These are phyloP conservation scores for Orbilia oligospora DNA, from an alignment of 2,329 filamentous ascomycete genomes.

Conservation along the genomic window DNA sequence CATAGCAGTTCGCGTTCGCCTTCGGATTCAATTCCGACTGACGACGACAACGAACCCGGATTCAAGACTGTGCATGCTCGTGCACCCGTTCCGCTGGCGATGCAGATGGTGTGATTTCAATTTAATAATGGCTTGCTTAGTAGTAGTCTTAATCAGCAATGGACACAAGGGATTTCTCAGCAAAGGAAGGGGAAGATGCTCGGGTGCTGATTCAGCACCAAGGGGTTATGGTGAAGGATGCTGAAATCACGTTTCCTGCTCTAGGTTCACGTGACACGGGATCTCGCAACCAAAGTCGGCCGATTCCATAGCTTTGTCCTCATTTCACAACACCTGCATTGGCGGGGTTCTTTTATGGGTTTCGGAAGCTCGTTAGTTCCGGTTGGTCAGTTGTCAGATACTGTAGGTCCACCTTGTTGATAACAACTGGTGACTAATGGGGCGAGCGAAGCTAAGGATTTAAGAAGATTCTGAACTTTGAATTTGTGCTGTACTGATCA, in stretches of 20 bases:
- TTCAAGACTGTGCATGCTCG: not conserved
- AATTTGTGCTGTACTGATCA: too few relatives aligned
- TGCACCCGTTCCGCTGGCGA: not conserved
- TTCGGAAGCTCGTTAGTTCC: not conserved
- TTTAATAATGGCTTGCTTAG: conserved; percentile 5
- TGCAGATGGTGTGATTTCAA: conserved; percentile 15
- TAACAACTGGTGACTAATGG: too few relatives aligned
- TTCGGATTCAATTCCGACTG: too few relatives aligned
- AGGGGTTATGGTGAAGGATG: not conserved
- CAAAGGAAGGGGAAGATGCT: not conserved
- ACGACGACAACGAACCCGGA: too few relatives aligned
- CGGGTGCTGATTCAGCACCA: not conserved
- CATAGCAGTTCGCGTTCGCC: too few relatives aligned
- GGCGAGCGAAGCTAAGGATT: too few relatives aligned
- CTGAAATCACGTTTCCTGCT: conserved; percentile 18
- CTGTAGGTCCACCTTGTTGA: too few relatives aligned
- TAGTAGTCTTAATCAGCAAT: conserved; percentile 15
- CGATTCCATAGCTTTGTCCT: not conserved
- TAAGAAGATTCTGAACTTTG: too few relatives aligned
- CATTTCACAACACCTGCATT: not conserved
- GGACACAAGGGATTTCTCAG: conserved; percentile 22
- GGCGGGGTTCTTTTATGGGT: not conserved
- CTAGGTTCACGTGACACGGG: not conserved
- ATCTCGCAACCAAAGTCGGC: not conserved
- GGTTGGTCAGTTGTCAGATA: not conserved